These are phyloP conservation scores for Blepharisma stoltei DNA, from an alignment of 73 alveolate genomes.

Conservation along the genomic window DNA sequence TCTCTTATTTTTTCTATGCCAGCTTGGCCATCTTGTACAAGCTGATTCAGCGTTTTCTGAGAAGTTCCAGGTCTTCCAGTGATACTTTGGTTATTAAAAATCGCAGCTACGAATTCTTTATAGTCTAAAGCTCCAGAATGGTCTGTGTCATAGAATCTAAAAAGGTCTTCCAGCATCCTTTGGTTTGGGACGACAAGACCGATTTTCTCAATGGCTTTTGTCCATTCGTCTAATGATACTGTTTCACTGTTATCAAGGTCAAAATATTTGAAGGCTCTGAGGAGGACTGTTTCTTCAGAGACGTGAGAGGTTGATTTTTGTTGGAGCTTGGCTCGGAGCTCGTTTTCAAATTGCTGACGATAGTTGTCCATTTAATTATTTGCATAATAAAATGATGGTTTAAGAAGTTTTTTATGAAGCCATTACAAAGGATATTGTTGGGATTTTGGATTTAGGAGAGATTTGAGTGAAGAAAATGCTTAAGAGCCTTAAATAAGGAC, in stretches of 20 bases:
- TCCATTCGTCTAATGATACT: slow-evolving; percentile 66
- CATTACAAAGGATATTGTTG: background rate
- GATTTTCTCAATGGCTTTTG: slow-evolving; percentile 79
- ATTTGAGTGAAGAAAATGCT: background rate
- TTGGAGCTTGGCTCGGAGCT: slow-evolving; percentile 70
- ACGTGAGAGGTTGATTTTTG: slow-evolving; percentile 64
- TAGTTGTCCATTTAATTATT: background rate
- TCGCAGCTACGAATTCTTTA: slow-evolving; percentile 54
- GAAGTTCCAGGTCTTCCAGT: slow-evolving; percentile 28
- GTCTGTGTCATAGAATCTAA: slow-evolving; percentile 46
- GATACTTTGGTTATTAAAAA: slow-evolving; percentile 45
- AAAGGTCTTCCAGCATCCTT: slow-evolving; percentile 36
- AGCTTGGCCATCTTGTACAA: slow-evolving; percentile 36
- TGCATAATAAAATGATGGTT: background rate
- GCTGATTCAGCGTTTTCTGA: background rate
- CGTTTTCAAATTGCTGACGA: slow-evolving; percentile 66
- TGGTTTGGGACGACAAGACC: slow-evolving; percentile 61
- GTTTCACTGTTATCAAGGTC: slow-evolving; percentile 80
- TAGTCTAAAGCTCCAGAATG: slow-evolving; percentile 61
- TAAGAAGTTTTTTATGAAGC: slow-evolving; percentile 24
- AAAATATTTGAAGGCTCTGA: slow-evolving; percentile 86
- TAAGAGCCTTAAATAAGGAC: background rate
- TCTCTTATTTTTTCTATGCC: slow-evolving; percentile 65
- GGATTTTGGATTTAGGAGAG: background rate
- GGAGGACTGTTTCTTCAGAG: slow-evolving; percentile 79